Base-by-base conservation (phyloP, 1,139 yeast species). In the Saccharomycopsis crataegensis region DNA sequence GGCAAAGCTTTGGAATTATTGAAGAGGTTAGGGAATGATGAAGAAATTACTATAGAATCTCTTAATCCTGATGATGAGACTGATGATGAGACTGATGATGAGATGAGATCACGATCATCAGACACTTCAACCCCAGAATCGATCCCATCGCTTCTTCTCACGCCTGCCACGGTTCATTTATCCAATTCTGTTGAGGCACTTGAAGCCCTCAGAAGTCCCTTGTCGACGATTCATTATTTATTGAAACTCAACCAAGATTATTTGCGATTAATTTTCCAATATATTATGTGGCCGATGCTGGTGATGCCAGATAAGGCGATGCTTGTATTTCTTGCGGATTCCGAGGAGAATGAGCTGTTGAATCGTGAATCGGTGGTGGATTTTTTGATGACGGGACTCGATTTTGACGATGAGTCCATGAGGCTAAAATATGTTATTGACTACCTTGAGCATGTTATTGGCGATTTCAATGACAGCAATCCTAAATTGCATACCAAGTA, bases 1-100 rank as follows among this genome's bases (percentile, higher is more conserved):
- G 70, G 72, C 12, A 81, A 83, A 54, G 96, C 97, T 0, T 69
- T 93, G 49, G 70, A 74, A 11, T 74, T 88, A 65, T 70, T 91
- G 46, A 65, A 68, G 14, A 59, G 65, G 6, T 58, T 73, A 7
- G 65, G 69, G 2, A 40, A 59, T 46, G 49, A 43, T 6, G 55
- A 50, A n/a, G 45, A 43, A 8, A 33, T 49, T 5, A 60, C 62
- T 6, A 33, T n/a, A 16, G 17, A 32, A n/a, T 28, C 36, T 8
- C 17, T 14, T 33, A 33, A 43, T 28, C 8, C 5, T 32, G 34
- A 38, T 22, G 46, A 43, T 3, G 38, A 31, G 17, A 6, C 14
- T n/a, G 45, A 43, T 33, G 37, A 43, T 16, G 37, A 33, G 6
- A 9, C 14, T 5, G 49, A 37, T 34, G 52, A 52, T 34, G 32